Evolutionary conservation across 2,329 filamentous ascomycete genomes (phyloP), one percentile per base, ranked within the genome.

Genomic region (Stagonosporopsis chrysanthemi): DNA sequence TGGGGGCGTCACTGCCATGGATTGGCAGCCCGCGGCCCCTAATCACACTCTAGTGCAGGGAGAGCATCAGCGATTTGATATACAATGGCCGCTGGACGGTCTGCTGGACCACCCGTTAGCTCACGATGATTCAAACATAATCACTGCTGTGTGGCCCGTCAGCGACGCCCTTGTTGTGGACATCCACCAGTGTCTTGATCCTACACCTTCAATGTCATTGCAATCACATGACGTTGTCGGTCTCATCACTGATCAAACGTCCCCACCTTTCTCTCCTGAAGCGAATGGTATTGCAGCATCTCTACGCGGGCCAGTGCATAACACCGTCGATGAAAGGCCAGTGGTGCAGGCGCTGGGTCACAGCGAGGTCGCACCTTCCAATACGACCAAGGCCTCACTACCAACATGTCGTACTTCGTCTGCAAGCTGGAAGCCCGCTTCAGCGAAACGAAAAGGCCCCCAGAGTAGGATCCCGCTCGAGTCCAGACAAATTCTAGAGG

Each of bases 401-500:
- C 52, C 65, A 31, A 49, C 44, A 19, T 63, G 61, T 15, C 61
- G 60, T 41, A 41, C 61, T 36, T 60, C 58, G 12, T 60, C 52
- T 14, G 47, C 60, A 6, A 64, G 48, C 38, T 68, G 67, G 53
- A 74, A 71, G 46, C 71, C 71, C 15, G 73, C 69, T 7, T 74
- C 73, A 15, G 71, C 72, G 23, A 75, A 72, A 52, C 65, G 68
- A 6, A 74, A 72, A 59, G 70, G 70, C 4, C 64, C 70, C 1
- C 68, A 70, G 14, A 65, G 60, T 35, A 71, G 73, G 36, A 73
- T 75, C 9, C 64, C 71, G 2, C 54, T 68, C 3, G 73, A 74
- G 50, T 64, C 72, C 5, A 65, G 60, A 43, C 71, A 75, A 39
- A 73, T 75, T 12, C 63, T 75, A 4, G 72, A 75, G 48, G 70